A percentile compares a stretch with the other conserved stretches of the same genome.
Conservation (phyloP, 2,329 filamentous ascomycete genomes). For the Coccinonectria pachysandricola region DNA sequence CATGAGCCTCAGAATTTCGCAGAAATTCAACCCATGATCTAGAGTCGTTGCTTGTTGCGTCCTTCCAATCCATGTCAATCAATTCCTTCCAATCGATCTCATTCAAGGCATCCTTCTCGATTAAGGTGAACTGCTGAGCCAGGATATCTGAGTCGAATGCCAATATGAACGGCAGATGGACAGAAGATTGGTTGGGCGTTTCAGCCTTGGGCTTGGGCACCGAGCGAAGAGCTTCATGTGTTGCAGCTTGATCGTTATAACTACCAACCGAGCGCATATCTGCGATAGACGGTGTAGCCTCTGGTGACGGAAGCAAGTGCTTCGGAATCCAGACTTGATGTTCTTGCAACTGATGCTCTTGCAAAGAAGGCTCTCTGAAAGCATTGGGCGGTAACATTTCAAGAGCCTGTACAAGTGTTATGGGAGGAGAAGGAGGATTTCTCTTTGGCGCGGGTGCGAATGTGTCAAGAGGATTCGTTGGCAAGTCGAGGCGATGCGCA, state of each 20-base stretch:
- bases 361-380: slow-evolving; percentile 13
- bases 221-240: slow-evolving; percentile 27
- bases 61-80: slow-evolving; percentile 75
- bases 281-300: slow-evolving; percentile 34
- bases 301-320: slow-evolving; percentile 32
- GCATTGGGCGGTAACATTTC: slow-evolving; percentile 17
- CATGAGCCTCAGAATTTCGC: slow-evolving; percentile 58
- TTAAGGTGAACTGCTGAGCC: slow-evolving; percentile 74
- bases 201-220: slow-evolving; percentile 22
- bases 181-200: slow-evolving; percentile 31
- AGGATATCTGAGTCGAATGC: slow-evolving; percentile 71
- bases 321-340: slow-evolving; percentile 16
- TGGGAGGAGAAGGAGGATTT: slow-evolving; percentile 19
- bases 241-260: slow-evolving; percentile 17
- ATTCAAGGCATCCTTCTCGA: slow-evolving; percentile 76
- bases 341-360: slow-evolving; percentile 16
- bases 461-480: slow-evolving; percentile 25
- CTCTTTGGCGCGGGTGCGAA: slow-evolving; percentile 21
- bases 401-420: slow-evolving; percentile 17
- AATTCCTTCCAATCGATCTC: slow-evolving; percentile 85
- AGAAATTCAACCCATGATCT: slow-evolving; percentile 78
- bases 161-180: slow-evolving; percentile 69
- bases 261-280: slow-evolving; percentile 19
- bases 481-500: slow-evolving; percentile 17
- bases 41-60: slow-evolving; percentile 51